Base-by-base conservation (phyloP, 345 rosid genomes). In the Turnera subulata region DNA sequence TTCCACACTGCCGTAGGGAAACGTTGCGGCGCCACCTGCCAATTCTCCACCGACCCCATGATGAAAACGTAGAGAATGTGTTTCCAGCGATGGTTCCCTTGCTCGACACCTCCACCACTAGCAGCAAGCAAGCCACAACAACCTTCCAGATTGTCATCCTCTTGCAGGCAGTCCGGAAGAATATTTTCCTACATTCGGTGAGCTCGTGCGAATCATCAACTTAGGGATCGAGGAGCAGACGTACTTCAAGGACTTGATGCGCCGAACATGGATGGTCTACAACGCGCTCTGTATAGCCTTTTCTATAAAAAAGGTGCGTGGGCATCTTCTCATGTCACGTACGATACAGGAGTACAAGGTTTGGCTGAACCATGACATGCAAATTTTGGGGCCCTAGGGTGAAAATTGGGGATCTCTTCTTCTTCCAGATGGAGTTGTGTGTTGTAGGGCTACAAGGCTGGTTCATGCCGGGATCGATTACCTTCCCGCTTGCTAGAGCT, bases 401-500 rank as follows among this genome's bases (percentile, higher is more conserved):
- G 14, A 5, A 42, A 13, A 9, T 91, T 25, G 98, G 98, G 2
- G 98, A 91, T 21, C 18, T 88, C 6, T 91, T 89, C 84, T 75
- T 86, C 43, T 88, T 82, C 47, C 62, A 95, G 46, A 84, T 91
- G 83, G 98, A 91, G 56, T 45, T 91, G 37, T 81, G 88, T 22
- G 85, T 86, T 45, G 68, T 91, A n/a, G 98, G 96, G 6, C 62
- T 89, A 2, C 98, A 91, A 45, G 96, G 35, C 96, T 86, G 40
- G 22, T 75, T 5, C 98, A 91, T 61, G 95, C 96, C 0, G 98
- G 98, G 38, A 92, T 92, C 53, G 98, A 92, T 56, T 89, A 76
- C 54, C 62, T 86, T 46, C 64, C 89, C 1, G 82, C 71, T 4
- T 73, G 82, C 53, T 78, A 73, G 54, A 88, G 96, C 66, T 76